Conservation (phyloP, 2,329 filamentous ascomycete genomes). For the Aspergillus proliferans region DNA sequence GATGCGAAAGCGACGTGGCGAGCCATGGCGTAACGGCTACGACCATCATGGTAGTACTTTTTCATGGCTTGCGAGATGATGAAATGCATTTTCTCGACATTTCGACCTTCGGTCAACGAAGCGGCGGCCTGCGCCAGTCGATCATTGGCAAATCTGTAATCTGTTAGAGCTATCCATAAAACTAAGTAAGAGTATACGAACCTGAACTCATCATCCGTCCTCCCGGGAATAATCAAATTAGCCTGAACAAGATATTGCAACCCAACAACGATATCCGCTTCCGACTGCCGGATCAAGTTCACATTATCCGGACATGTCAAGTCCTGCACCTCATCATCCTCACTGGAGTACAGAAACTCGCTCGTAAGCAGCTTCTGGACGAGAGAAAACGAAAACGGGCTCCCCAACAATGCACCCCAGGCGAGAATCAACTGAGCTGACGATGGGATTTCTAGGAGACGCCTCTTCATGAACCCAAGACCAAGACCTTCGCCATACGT, state of each 20-base stretch:
- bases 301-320: conserved; percentile 33
- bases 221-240: conserved; percentile 73
- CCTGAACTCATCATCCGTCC: conserved; percentile 76
- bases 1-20: conserved; percentile 75
- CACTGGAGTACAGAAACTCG: conserved; percentile 57
- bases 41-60: conserved; percentile 60
- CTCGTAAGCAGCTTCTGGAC: conserved; percentile 70
- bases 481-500: conserved; percentile 74
- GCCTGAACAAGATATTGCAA: conserved; percentile 75
- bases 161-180: conserved; percentile 4
- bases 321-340: conserved; percentile 38
- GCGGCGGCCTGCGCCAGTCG: conserved; percentile 72
- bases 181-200: conserved; percentile 7
- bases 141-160: conserved; percentile 70
- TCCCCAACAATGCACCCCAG: conserved; percentile 80
- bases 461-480: conserved; percentile 72
- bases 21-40: conserved; percentile 65
- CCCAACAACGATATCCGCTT: conserved; percentile 61
- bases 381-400: conserved; percentile 75
- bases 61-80: conserved; percentile 76
- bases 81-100: conserved; percentile 78
- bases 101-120: conserved; percentile 60
- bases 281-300: conserved; percentile 52
- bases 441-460: conserved; percentile 67
- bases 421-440: conserved; percentile 72